Conservation (phyloP, 495 filamentous ascomycete genomes). For the Xylaria acuta region DNA sequence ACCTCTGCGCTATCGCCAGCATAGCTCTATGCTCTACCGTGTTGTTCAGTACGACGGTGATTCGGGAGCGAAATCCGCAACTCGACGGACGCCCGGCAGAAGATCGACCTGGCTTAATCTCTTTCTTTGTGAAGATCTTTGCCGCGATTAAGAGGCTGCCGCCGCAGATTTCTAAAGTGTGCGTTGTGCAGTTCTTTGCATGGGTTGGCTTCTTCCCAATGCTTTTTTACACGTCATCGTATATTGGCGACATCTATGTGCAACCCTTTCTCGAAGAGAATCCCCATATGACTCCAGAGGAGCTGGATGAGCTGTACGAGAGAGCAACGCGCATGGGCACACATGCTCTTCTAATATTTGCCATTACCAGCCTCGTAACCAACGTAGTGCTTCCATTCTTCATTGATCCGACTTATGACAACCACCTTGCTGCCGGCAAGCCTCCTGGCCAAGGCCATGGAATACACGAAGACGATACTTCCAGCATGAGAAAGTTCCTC, state of each 20-base stretch:
- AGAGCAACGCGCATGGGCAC: constrained; percentile 81
- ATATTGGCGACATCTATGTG: constrained; percentile 87
- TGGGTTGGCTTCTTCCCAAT: constrained; percentile 98
- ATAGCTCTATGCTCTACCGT: constrained; percentile 72
- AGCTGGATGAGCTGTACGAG: constrained; percentile 81
- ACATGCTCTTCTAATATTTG: constrained; percentile 85
- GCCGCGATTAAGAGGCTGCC: constrained; percentile 77
- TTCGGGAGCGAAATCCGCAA: constrained; percentile 80
- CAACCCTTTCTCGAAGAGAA: constrained; percentile 78
- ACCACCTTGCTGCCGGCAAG: constrained; percentile 38
- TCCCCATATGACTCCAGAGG: constrained; percentile 72
- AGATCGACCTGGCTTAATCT: constrained; percentile 66
- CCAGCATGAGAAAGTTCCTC: constrained; percentile 51
- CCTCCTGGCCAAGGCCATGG: constrained; percentile 12
- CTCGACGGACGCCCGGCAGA: constrained; percentile 66
- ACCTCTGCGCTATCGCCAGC: constrained; percentile 81
- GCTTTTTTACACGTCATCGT: constrained; percentile 91
- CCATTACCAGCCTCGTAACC: constrained; percentile 76
- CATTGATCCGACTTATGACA: constrained; percentile 74
- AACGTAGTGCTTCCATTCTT: constrained; percentile 85
- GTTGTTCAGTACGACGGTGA: constrained; percentile 64
- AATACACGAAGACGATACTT: constrained; percentile 39
- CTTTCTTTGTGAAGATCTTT: constrained; percentile 81
- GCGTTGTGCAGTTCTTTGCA: constrained; percentile 84
- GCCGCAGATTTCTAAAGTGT: constrained; percentile 80